A percentile compares a stretch with the other conserved stretches of the same genome.
These are phyloP conservation scores for Tympanopsis confertula DNA, from an alignment of 2,329 filamentous ascomycete genomes.

Conservation along the genomic window DNA sequence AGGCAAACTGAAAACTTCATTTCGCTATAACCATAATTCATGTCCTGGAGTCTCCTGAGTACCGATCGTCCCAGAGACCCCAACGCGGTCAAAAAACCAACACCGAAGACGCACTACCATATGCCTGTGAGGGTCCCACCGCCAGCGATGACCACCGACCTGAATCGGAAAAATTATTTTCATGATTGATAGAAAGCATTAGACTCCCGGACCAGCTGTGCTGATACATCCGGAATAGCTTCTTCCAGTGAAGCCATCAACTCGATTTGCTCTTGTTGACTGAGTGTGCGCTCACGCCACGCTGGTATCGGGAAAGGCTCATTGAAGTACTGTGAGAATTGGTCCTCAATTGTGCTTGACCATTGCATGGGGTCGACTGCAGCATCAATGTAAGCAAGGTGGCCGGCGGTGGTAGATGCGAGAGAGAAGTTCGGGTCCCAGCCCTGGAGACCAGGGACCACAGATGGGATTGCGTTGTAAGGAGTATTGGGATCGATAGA, in stretches of 20 bases:
- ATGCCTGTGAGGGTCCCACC: too few species aligned
- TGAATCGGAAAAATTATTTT: too few species aligned
- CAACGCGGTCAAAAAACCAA: too few species aligned
- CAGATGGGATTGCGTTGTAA: background rate
- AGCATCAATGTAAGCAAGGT: background rate
- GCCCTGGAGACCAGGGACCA: background rate
- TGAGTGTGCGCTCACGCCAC: conserved; percentile 30
- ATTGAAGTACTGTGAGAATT: conserved; percentile 33
- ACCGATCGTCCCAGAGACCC: too few species aligned
- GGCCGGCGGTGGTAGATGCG: background rate
- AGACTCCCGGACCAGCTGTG: background rate
- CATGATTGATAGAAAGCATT: background rate
- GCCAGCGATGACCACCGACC: too few species aligned
- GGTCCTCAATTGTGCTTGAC: conserved; percentile 26
- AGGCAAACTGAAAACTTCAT: too few species aligned
- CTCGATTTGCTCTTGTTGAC: conserved; percentile 40
- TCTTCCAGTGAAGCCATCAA: conserved; percentile 38
- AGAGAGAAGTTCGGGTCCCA: background rate
- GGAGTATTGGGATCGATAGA: background rate
- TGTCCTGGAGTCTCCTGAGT: too few species aligned
- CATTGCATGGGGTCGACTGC: conserved; percentile 16
- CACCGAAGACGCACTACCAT: too few species aligned
- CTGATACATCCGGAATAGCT: conserved; percentile 9
- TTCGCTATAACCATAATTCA: too few species aligned
- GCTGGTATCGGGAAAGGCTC: conserved; percentile 24